Percentiles rank a stretch among this genome's conserved stretches.
Conservation (phyloP, 139 green algal species). For the Chlorella sp. region DNA sequence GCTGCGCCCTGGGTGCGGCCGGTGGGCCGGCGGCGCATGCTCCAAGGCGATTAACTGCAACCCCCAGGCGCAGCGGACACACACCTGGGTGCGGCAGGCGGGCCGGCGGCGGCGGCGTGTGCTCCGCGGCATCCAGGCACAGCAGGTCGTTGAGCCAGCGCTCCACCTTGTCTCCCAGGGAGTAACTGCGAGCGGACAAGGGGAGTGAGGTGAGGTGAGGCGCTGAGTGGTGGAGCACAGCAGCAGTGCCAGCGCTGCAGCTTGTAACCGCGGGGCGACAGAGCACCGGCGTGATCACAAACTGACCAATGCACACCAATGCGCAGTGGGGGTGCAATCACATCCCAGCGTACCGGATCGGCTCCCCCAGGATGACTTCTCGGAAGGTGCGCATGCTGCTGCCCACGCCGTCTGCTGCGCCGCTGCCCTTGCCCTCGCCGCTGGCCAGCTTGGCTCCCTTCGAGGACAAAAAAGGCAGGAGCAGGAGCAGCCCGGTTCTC, state of each 20-base stretch:
- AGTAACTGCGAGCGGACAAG: slow-evolving; percentile 72
- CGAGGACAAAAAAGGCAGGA: slow-evolving; percentile 14
- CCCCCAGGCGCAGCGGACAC: background rate
- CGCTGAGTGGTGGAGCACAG: no score
- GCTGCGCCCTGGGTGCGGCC: background rate
- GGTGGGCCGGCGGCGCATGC: background rate
- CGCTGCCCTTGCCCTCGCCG: slow-evolving; percentile 19
- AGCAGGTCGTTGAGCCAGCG: slow-evolving; percentile 93
- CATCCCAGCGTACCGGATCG: slow-evolving; percentile 82
- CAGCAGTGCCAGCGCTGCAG: no score
- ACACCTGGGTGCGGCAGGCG: slow-evolving; percentile 84
- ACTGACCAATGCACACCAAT: no score
- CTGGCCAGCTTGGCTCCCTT: slow-evolving; percentile 65
- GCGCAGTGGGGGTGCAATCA: no score
- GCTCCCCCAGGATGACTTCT: slow-evolving; percentile 92
- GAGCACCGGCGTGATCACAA: no score
- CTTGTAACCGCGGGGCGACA: no score
- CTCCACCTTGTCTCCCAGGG: slow-evolving; percentile 89
- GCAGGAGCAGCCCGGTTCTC: no score
- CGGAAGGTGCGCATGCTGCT: slow-evolving; percentile 76
- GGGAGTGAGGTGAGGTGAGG: background rate
- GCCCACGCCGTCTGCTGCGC: slow-evolving; percentile 13
- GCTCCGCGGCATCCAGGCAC: slow-evolving; percentile 90
- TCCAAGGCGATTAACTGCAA: background rate
- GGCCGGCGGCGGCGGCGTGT: slow-evolving; percentile 74